These are phyloP conservation scores for Sugiyamaella novakii DNA, from an alignment of 1,139 yeast species.

Conservation along the genomic window DNA sequence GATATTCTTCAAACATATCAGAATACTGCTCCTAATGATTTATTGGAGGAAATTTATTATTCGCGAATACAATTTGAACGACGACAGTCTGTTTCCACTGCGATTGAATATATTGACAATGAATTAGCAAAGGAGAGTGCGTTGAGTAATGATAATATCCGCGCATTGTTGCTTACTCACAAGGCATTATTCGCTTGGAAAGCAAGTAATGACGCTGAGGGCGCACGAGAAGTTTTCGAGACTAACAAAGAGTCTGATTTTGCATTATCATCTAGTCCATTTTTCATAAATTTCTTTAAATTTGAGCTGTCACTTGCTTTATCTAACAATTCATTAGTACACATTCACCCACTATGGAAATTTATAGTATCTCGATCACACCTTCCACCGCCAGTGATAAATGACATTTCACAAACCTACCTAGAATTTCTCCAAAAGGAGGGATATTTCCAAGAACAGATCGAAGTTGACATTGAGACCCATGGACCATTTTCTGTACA, in stretches of 20 bases:
- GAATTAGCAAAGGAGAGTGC: slow-evolving; percentile 17
- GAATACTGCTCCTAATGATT: slow-evolving; percentile 13
- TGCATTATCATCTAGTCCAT: slow-evolving; percentile 28
- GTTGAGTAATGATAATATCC: slow-evolving; percentile 17
- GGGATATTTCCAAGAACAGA: slow-evolving; percentile 35
- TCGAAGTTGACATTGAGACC: slow-evolving; percentile 41
- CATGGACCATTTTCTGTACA: slow-evolving; percentile 41
- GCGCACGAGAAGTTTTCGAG: slow-evolving; percentile 35
- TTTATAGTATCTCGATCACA: slow-evolving; percentile 28
- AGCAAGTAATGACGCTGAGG: slow-evolving; percentile 27
- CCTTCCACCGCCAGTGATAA: slow-evolving; percentile 37
- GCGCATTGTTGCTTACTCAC: slow-evolving; percentile 30
- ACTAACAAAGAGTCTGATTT: slow-evolving; percentile 29
- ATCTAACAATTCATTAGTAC: not conserved
- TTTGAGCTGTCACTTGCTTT: slow-evolving; percentile 35
- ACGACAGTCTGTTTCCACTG: slow-evolving; percentile 26
- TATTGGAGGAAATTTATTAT: slow-evolving; percentile 21
- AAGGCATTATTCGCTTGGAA: slow-evolving; percentile 35
- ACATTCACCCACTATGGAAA: slow-evolving; percentile 26
- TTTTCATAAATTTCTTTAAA: slow-evolving; percentile 39
- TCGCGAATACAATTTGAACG: slow-evolving; percentile 35
- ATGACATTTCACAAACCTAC: slow-evolving; percentile 38
- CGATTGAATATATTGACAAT: slow-evolving; percentile 30
- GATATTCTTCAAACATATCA: slow-evolving; percentile 32
- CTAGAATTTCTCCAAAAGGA: slow-evolving; percentile 37